Evolutionary conservation across 2,329 filamentous ascomycete species (phyloP).

Genomic region (Furcasterigmium furcatum): DNA sequence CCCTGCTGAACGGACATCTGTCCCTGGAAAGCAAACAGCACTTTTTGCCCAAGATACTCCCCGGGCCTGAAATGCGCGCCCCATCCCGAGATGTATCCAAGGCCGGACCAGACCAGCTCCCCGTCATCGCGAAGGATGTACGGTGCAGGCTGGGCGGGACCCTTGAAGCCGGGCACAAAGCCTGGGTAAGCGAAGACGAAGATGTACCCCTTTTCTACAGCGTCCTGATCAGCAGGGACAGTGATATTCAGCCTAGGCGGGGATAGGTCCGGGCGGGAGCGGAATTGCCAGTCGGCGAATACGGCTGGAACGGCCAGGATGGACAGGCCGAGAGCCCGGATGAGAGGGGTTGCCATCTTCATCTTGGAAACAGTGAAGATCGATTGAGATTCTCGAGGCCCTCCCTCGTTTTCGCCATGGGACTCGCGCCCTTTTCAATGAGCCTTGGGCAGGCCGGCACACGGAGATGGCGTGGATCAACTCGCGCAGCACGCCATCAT

Average conservation of each 20-base stretch:
- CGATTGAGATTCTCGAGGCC: too few relatives aligned
- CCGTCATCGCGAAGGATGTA: constrained; percentile 6
- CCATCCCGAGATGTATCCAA: constrained; percentile 6
- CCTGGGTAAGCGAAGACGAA: constrained; percentile 4
- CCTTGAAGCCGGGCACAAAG: background rate
- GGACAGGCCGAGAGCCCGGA: background rate
- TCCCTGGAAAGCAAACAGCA: constrained; percentile 5
- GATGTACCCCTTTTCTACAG: background rate
- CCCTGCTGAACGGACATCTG: constrained; percentile 27
- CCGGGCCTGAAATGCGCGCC: constrained; percentile 6
- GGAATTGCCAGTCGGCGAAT: constrained; percentile 15
- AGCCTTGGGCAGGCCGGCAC: too few relatives aligned
- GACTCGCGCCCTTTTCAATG: too few relatives aligned
- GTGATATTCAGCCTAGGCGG: constrained; percentile 5
- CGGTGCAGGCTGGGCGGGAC: background rate
- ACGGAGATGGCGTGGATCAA: too few relatives aligned
- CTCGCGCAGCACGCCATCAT: too few relatives aligned
- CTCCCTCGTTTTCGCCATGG: too few relatives aligned
- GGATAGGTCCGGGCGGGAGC: constrained; percentile 15
- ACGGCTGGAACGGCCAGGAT: background rate
- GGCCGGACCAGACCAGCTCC: constrained; percentile 6
- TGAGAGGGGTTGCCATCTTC: too few relatives aligned
- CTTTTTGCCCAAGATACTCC: constrained; percentile 2
- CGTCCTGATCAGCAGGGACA: background rate
- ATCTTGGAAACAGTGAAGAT: too few relatives aligned